Percentiles rank a stretch among this genome's conserved stretches.
Evolutionary conservation across 2,329 filamentous ascomycete species (phyloP).

Genomic region (Davidsoniella virescens): DNA sequence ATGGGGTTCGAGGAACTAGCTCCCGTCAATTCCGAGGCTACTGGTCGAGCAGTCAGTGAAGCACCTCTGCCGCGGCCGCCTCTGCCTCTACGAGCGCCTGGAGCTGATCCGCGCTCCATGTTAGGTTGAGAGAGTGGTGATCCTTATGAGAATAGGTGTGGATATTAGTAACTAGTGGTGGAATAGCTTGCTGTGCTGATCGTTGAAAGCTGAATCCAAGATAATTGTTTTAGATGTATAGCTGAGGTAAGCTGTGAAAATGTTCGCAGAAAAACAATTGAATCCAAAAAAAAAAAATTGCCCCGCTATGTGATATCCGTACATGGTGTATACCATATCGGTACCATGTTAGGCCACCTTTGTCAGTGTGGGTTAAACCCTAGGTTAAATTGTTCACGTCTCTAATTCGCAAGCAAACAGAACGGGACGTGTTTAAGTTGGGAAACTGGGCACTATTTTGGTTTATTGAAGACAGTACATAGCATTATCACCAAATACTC

Average conservation of each 20-base stretch:
- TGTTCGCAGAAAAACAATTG: neutral
- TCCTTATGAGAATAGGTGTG: neutral
- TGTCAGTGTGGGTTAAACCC: too few relatives aligned
- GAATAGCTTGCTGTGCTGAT: neutral
- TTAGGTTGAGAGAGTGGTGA: neutral
- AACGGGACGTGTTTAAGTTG: neutral
- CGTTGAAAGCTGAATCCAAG: neutral
- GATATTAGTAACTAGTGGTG: neutral
- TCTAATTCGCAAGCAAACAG: neutral
- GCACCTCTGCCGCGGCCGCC: slow-evolving; percentile 9
- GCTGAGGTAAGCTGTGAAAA: neutral
- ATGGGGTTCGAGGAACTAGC: neutral
- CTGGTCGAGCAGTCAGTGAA: slow-evolving; percentile 7
- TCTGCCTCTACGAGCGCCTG: slow-evolving; percentile 6
- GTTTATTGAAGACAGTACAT: slow-evolving; percentile 53
- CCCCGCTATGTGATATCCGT: slow-evolving; percentile 5
- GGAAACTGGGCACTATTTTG: neutral
- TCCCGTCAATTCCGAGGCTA: neutral
- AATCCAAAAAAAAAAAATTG: slow-evolving; percentile 6
- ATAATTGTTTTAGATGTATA: neutral
- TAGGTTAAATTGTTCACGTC: neutral
- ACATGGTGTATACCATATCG: neutral
- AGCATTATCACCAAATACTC: slow-evolving; percentile 64
- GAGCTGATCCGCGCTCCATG: slow-evolving; percentile 5
- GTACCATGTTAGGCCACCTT: neutral